Evolutionary conservation across 257 asterid genomes (phyloP), one percentile per base, ranked within the genome.

Genomic region (Primulina tabacum): DNA sequence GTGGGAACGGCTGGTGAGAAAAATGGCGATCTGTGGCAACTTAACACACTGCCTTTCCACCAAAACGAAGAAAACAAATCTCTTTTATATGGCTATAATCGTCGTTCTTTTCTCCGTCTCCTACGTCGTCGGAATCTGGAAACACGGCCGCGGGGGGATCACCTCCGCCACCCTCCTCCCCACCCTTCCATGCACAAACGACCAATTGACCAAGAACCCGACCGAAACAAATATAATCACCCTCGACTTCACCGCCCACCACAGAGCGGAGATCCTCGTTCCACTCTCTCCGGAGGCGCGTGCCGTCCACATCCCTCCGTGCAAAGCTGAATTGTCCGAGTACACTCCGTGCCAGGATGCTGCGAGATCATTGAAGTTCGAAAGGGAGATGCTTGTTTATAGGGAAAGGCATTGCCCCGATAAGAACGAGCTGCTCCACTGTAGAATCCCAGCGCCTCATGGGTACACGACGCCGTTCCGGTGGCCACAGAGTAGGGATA

Each of bases 341-440:
- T 90, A 87, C 92, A 93, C 98, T 2, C 98, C 98, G 7, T 93
- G 97, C 70, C 87, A 93, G 52, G 94, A 90, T 83, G 68, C 83
- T 4, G 62, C 70, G 4, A 72, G 98, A 34, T 90, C 97, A 58
- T 35, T 88, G 67, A 77, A 74, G 47, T 93, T 88, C 76, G 83
- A 82, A n/a, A 71, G 98, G 18, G 37, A 63, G 24, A 93, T 75
- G 94, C 84, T 87, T 1, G 68, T 73, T 2, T 93, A 88, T 76
- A 57, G 97, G 17, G 92, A 90, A 73, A 65, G 98, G 75, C 98
- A 93, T 77, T 93, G 97, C 74, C 98, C 98, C 37, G 94, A 32
- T 66, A 81, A 84, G 69, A 37, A 6, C 0, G 98, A 93, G 70
- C 0, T 70, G 8, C 30, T 90, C 61, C 82, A 75, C 79, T 93